Conservation (phyloP, 176 grass and related monocot genomes). For the Areca catechu region DNA sequence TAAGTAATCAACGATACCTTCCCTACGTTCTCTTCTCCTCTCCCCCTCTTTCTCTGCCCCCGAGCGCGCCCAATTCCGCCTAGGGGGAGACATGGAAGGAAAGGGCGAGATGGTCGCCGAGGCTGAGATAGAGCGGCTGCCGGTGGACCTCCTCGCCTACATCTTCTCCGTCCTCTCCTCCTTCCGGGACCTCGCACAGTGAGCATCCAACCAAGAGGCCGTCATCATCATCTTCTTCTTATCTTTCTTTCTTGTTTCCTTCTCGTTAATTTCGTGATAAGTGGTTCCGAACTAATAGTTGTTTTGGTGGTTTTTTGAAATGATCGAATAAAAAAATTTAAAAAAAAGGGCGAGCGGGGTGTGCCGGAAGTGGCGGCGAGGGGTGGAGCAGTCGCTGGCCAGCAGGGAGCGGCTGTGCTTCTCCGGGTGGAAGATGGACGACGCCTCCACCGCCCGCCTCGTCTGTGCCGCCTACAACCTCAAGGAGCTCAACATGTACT, state of each 20-base stretch:
- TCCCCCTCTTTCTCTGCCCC: too few species aligned
- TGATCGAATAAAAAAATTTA: neutral
- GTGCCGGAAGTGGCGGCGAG: conserved; percentile 68
- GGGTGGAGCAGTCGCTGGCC: conserved; percentile 63
- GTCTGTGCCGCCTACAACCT: conserved; percentile 63
- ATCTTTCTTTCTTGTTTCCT: neutral
- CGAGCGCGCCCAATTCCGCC: too few species aligned
- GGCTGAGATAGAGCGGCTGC: conserved; percentile 64
- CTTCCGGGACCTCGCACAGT: conserved; percentile 81
- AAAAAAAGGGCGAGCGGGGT: conserved; percentile 50
- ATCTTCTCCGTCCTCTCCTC: conserved; percentile 63
- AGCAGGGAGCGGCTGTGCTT: conserved; percentile 57
- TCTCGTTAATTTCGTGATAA: too few species aligned
- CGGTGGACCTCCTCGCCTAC: conserved; percentile 62
- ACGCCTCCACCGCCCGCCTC: conserved; percentile 62
- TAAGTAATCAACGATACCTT: too few species aligned
- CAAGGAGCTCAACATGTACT: conserved; percentile 87
- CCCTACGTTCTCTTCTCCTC: too few species aligned
- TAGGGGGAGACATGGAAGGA: neutral
- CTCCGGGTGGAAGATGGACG: conserved; percentile 65
- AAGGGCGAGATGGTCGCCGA: conserved; percentile 18
- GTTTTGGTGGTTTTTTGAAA: too few species aligned
- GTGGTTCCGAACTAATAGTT: too few species aligned
- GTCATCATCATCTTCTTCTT: neutral
- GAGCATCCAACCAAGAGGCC: neutral